Conservation (phyloP, 306 rosid species). For the Dryas drummondii region DNA sequence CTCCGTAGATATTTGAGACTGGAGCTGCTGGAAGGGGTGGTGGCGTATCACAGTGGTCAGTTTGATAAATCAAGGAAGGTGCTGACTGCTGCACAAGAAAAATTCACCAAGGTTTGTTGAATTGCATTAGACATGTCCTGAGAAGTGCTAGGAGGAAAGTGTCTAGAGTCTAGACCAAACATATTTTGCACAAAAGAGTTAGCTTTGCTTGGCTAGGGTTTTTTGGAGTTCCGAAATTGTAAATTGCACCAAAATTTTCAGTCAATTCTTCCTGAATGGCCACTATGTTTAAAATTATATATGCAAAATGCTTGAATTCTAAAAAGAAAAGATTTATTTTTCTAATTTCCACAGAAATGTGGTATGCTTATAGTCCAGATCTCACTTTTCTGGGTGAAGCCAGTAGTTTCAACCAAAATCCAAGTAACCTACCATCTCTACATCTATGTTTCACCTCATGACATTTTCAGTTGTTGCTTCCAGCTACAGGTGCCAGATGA, state of each 20-base stretch:
- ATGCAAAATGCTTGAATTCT: neutral
- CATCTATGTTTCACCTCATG: neutral
- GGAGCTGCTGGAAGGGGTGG: slow-evolving; percentile 92
- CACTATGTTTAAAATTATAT: neutral
- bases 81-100: slow-evolving; percentile 60
- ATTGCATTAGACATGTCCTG: neutral
- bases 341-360: neutral
- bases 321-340: neutral
- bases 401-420: neutral
- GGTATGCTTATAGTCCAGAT: neutral
- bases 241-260: neutral
- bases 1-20: slow-evolving; percentile 68
- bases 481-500: slow-evolving; percentile 89
- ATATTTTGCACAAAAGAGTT: neutral
- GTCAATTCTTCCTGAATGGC: neutral
- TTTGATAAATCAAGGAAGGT: slow-evolving; percentile 61
- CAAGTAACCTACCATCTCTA: neutral
- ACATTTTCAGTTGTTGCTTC: slow-evolving; percentile 25
- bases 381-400: neutral
- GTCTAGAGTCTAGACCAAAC: neutral
- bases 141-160: neutral
- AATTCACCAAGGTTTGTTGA: slow-evolving; percentile 55
- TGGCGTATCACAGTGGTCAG: slow-evolving; percentile 78
- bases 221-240: neutral
- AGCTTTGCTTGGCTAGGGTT: neutral